Percentiles rank a stretch among this genome's conserved stretches.
phyloP scores from a whole-genome alignment of 2,329 filamentous ascomycete genomes.

The Diplodia mutila region DNA sequence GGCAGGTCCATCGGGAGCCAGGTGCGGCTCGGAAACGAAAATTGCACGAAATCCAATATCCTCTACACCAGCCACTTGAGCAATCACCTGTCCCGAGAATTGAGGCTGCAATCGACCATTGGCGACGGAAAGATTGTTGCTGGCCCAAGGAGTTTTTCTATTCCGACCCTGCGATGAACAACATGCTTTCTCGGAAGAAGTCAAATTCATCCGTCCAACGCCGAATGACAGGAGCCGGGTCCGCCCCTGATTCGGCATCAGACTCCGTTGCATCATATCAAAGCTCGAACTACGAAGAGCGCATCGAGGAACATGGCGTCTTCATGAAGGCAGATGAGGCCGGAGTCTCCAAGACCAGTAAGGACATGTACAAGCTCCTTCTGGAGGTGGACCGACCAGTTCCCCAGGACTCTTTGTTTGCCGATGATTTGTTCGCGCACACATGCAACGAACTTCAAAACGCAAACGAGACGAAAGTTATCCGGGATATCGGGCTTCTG shows the following conservation, averaged over 20 bases:
- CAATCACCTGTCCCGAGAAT: neutral
- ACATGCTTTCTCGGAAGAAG: neutral
- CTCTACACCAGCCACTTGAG: neutral
- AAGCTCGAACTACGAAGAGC: conserved; percentile 39
- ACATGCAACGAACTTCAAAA: conserved; percentile 32
- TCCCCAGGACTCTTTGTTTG: conserved; percentile 45
- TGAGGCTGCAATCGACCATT: neutral
- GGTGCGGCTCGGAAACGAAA: neutral
- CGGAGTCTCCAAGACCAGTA: conserved; percentile 41
- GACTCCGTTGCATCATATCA: conserved; percentile 29
- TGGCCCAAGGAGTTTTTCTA: neutral
- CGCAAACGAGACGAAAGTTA: conserved; percentile 11
- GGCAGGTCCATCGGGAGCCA: neutral
- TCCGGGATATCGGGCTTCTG: conserved; percentile 13
- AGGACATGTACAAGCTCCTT: conserved; percentile 36
- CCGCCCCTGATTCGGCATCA: neutral
- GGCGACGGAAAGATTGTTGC: neutral
- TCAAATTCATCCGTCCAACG: neutral
- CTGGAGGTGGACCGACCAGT: conserved; percentile 38
- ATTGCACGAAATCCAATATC: neutral
- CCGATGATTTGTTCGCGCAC: conserved; percentile 41
- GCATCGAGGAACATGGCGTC: conserved; percentile 46
- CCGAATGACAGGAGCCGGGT: conserved; percentile 24
- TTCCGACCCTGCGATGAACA: neutral
- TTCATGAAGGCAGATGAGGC: conserved; percentile 45